Evolutionary conservation across 139 green algal genomes (phyloP), one percentile per base, ranked within the genome.

Genomic region (Chlorella sp.): DNA sequence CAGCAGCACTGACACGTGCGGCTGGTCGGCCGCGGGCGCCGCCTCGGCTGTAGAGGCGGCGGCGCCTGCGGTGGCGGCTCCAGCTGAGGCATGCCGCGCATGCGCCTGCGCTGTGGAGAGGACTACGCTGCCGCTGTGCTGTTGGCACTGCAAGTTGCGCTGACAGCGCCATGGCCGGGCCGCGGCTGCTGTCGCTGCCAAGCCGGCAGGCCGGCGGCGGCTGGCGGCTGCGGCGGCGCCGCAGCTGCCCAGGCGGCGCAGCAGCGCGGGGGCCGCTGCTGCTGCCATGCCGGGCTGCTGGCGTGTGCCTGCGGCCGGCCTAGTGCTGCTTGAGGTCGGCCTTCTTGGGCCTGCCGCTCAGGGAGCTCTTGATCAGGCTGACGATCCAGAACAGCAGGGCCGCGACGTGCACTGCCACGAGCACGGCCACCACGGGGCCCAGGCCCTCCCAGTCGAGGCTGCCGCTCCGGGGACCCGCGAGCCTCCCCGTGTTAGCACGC

Each of bases 1-100:
- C 11, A 95, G 78, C 55, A 98, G 84, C 65, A 98, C 95, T 25
- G 92, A 70, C 23, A 87, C 30, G 57, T 91, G 88, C 26, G 88
- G 81, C 60, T 30, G 51, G 21, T 72, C n/a, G 21, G 23, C 68
- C 16, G 34, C 62, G 2, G 51, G 17, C 18, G 51, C 30, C 18
- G 51, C 51, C 36, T 32, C 51, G 51, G 51, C 51, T 21, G 51
- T 18, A 20, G 51, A 15, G 12, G 51, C 3, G 51, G 12, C 21
- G 51, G 72, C 72, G 47, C 25, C 36, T 18, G 36, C 69, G 21
- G 36, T 18, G 1, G 30, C 18, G 15, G 55, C 25, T 21, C 55
- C 23, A 7, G 34, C 70, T 12, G 70, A 16, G 7, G 26, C 39
- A 16, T 71, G 57, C 76, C 57, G 44, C 21, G 39, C n/a, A 20